phyloP scores from a whole-genome alignment of 2,329 filamentous ascomycete genomes.

The Aspergillus latus region DNA sequence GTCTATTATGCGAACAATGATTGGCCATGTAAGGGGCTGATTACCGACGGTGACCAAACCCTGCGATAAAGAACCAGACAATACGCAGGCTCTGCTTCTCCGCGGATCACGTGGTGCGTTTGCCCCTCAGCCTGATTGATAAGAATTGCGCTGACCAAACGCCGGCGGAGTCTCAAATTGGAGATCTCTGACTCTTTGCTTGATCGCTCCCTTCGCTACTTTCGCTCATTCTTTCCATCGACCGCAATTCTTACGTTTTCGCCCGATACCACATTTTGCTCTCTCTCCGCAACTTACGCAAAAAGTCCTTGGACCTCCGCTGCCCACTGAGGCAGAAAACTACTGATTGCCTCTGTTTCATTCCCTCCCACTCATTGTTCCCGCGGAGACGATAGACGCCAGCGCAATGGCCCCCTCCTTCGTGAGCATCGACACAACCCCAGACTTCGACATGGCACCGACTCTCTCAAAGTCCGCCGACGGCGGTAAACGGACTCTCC shows the following conservation, averaged over 20 bases:
- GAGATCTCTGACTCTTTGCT: not conserved
- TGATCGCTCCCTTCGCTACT: not conserved
- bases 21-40: not conserved
- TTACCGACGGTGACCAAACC: not conserved
- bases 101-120: slow-evolving; percentile 7
- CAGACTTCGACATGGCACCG: slow-evolving; percentile 50
- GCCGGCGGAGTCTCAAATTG: not conserved
- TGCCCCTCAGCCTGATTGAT: slow-evolving; percentile 9
- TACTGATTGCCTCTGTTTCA: not conserved
- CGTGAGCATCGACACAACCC: slow-evolving; percentile 54
- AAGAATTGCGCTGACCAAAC: slow-evolving; percentile 10
- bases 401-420: slow-evolving; percentile 18
- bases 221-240: not conserved
- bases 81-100: slow-evolving; percentile 5
- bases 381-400: not conserved
- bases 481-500: slow-evolving; percentile 61
- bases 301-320: not conserved
- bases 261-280: not conserved
- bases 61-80: not conserved
- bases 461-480: slow-evolving; percentile 27
- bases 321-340: not conserved
- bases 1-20: not conserved
- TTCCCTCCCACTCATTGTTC: not conserved
- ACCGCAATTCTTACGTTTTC: not conserved
- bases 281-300: not conserved